Conservation (phyloP, 176 grass and related monocot genomes). For the Cenchrus fungigraminus region DNA sequence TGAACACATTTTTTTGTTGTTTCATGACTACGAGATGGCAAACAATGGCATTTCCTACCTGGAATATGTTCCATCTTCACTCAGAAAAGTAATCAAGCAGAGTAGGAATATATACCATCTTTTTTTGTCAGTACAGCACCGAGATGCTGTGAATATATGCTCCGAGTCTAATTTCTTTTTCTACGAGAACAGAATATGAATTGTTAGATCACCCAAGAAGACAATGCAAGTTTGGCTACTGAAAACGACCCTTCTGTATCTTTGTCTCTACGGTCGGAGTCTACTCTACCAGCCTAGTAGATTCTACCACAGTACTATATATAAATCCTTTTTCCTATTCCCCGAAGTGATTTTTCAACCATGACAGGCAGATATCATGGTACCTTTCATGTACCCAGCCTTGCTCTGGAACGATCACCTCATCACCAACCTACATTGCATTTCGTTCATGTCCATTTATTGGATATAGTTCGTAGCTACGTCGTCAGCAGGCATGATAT, state of each 20-base stretch:
- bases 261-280: neutral
- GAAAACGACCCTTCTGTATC: constrained; percentile 45
- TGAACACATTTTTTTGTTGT: neutral
- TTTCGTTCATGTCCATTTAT: neutral
- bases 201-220: constrained; percentile 32
- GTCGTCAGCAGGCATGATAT: neutral
- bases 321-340: constrained; percentile 29
- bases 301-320: constrained; percentile 27
- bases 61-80: constrained; percentile 12
- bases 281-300: neutral
- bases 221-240: constrained; percentile 1
- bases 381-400: constrained; percentile 27
- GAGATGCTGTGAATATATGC: neutral
- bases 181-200: constrained; percentile 10
- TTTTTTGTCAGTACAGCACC: constrained; percentile 6
- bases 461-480: neutral
- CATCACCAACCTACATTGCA: neutral
- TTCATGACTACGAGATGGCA: neutral
- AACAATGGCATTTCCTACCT: neutral
- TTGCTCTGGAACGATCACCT: neutral
- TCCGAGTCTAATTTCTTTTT: constrained; percentile 5
- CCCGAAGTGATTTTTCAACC: constrained; percentile 5
- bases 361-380: constrained; percentile 25
- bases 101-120: neutral
- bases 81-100: neutral